phyloP scores from a whole-genome alignment of 352 stramenopile species.

The Phytophthora pini region DNA sequence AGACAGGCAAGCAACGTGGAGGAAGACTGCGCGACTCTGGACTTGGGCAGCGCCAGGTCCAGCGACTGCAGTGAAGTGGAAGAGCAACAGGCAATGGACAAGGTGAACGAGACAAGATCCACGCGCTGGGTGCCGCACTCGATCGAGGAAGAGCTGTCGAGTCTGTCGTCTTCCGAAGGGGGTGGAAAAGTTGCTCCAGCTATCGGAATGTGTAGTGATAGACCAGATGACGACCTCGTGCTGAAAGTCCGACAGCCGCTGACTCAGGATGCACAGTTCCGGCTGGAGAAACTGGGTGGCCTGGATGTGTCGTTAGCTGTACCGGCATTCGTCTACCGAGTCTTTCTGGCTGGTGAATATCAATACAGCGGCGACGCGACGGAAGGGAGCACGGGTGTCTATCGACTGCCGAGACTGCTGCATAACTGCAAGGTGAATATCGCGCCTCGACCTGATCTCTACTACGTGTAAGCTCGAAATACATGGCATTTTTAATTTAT shows the following conservation, averaged over 20 bases:
- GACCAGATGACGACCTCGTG: slow-evolving; percentile 17
- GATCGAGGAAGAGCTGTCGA: slow-evolving; percentile 21
- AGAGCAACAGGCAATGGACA: slow-evolving; percentile 3
- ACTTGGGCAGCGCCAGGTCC: slow-evolving; percentile 23
- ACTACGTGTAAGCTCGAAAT: slow-evolving; percentile 21
- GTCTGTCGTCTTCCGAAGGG: slow-evolving; percentile 17
- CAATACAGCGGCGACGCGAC: slow-evolving; percentile 30
- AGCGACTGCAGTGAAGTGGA: slow-evolving; percentile 1
- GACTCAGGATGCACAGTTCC: slow-evolving; percentile 24
- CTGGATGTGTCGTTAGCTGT: slow-evolving; percentile 26
- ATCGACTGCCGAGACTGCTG: slow-evolving; percentile 32
- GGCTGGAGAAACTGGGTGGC: slow-evolving; percentile 21
- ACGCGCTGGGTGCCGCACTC: slow-evolving; percentile 21
- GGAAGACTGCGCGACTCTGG: slow-evolving; percentile 30
- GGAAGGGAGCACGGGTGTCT: slow-evolving; percentile 22
- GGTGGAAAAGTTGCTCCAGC: neutral
- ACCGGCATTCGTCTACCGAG: slow-evolving; percentile 31
- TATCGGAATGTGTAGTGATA: neutral
- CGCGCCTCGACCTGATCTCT: slow-evolving; percentile 11
- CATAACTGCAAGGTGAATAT: slow-evolving; percentile 38
- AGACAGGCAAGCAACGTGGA: slow-evolving; percentile 8
- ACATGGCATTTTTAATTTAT: too few species aligned
- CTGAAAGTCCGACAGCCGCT: slow-evolving; percentile 26
- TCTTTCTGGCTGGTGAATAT: slow-evolving; percentile 14
- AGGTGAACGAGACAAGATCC: neutral